Evolutionary conservation across 257 asterid species (phyloP), one percentile per base, ranked within the genome.

Genomic region (Prunella vulgaris): DNA sequence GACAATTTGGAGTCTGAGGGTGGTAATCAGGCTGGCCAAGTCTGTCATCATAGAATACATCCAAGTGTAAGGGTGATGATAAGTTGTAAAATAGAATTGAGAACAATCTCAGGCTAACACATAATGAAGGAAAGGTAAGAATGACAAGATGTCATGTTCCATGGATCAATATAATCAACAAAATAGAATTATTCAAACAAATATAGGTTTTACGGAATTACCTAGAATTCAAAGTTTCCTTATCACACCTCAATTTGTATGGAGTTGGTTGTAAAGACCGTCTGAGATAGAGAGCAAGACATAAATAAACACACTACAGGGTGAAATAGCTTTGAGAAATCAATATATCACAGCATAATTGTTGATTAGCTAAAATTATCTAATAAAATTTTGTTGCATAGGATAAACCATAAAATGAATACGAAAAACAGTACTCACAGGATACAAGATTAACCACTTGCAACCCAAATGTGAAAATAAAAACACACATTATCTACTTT

Each of bases 1-100:
- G 94, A 76, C 99, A 92, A 82, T 68, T 84, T 52, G 95, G 86
- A 74, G 97, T 82, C 76, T 77, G 98, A 0, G 96, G 95, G 81
- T 86, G 90, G 77, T 84, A 89, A 72, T 95, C 99, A 63, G 99
- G 99, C 32, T 96, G 94, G 72, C 96, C 98, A 74, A 95, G 97
- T 69, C 99, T 95, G 87, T 25, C 46, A 78, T 65, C 58, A 75
- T 66, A 78, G 51, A 73, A 72, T 48, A 30, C 30, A 61, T 22
- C 20, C 62, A 33, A 30, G 52, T 21, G 53, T 38, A 54, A 15
- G 62, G 58, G 20, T 30, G 12, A 71, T 13, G 64, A 76, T 14
- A 57, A 7, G 48, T 62, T 69, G 64, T 27, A 68, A 63, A 62
- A 22, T 62, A 46, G 60, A 62, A 62, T 14, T 44, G 49, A 17